Base-by-base conservation (phyloP, 306 rosid genomes). In the Vigna mungo region DNA sequence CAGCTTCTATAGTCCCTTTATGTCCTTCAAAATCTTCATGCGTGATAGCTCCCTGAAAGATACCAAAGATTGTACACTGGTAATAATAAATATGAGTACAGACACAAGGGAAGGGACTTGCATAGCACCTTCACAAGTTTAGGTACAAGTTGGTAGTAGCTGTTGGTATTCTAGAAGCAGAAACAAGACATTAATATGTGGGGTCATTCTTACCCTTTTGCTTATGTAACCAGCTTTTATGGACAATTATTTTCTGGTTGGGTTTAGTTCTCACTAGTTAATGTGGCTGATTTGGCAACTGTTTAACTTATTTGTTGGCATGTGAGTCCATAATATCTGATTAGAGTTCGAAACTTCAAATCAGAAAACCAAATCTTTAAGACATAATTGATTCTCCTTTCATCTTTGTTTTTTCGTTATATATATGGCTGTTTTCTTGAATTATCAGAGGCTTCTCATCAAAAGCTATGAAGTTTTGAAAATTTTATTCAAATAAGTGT, bases 21-120 rank as follows among this genome's bases (percentile, higher is more conserved):
- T 88, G 97, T 21, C 97, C 97, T 85, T 89, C 94, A 79, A 86
- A 91, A 71, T 91, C 97, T 84, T 91, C 97, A 77, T 91, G 97
- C 1, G 79, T 84, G 46, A 91, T 47, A 44, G 88, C 84, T 37
- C 97, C 97, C 97, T 91, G 53, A 51, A 48, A 60, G 9, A 81
- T 18, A 55, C 51, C 65, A 69, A 55, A 23, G 44, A 46, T 51
- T 27, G 39, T 44, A 14, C 27, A 68, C 64, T 68, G 8, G 9
- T 46, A 36, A 39, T 46, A 46, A 41, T 62, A n/a, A 2, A 49
- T 16, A 4, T 27, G 30, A 27, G 43, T 59, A 39, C 11, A 71
- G 5, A 72, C 8, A 25, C n/a, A 61, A 61, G 55, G 20, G 52
- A 60, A 69, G 53, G 64, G 72, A 70, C 64, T 32, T 54, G 23